Base-by-base conservation (phyloP, 2,329 filamentous ascomycete genomes). In the Aspergillus phoenicis region DNA sequence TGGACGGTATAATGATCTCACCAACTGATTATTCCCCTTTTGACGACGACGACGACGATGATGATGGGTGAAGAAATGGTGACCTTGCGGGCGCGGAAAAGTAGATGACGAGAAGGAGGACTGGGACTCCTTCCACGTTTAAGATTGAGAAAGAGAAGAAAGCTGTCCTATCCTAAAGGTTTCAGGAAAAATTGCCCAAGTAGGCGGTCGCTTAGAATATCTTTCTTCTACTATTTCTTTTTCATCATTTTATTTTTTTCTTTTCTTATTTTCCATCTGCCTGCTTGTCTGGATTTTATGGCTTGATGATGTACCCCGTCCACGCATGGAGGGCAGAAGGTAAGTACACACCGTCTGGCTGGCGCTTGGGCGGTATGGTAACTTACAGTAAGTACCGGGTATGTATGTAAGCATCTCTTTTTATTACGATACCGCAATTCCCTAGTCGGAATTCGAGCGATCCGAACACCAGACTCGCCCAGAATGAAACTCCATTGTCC, bases 401-500 rank as follows among this genome's bases (percentile, higher is more conserved):
- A 41, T 33, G 17, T 54, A 26, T n/a, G 8, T 36, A 38, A 41
- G 7, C 8, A n/a, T 20, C 10, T 45, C 11, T 45, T 45, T 22
- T 7, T 11, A 22, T 45, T 51, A 51, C 26, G 7, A 33, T 51
- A 28, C 47, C 33, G 26, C 20, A 53, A 13, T 33, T 24, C 36
- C 36, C 39, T 22, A 10, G 13, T 38, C 58, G 58, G 58, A 60
- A 60, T 60, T 33, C 28, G 41, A 52, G 52, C 22, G 30, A 60
- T 56, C 58, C 53, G 52, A 57, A 38, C 52, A 53, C 43, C 45
- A 48, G 41, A 36, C 49, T 57, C 52, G 28, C 11, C 28, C 20
- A 47, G 20, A 52, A 47, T 48, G 45, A 55, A 55, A 55, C 38
- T 22, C 22, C 41, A 22, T 24, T 24, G 20, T 45, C 20, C 41